Evolutionary conservation across 345 rosid species (phyloP), one percentile per base, ranked within the genome.

Genomic region (Ceriops zippeliana): DNA sequence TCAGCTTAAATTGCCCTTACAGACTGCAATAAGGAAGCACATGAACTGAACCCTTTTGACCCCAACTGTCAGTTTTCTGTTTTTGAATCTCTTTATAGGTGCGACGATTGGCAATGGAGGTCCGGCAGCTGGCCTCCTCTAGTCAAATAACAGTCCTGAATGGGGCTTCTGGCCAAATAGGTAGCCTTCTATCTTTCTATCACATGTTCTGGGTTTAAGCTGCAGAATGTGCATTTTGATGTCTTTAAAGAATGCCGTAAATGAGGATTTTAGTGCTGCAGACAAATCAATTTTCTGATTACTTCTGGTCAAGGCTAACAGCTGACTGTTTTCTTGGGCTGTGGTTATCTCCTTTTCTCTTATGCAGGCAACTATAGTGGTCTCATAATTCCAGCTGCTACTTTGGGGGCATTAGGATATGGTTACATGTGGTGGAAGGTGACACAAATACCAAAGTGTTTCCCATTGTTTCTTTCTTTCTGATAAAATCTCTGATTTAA

Each of bases 341-440:
- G 7, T 52, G 21, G 35, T 66, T 66, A 20, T 32, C 21, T 26
- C 19, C 38, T 32, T 11, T 31, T 51, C 35, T 19, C 51, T 66
- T 63, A 49, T 53, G 47, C 84, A 92, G 99, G 88, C 78, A 89
- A 83, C 72, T 70, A 74, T 37, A 82, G 80, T 19, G 75, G 85
- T 24, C 80, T 87, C 37, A 69, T 96, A 68, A 66, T 87, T 58
- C 98, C 97, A 34, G 97, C 88, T 66, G 96, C 96, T 31, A 75
- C 96, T 21, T 19, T 87, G 74, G 98, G 99, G 68, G 96, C 89
- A 26, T 62, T 96, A 82, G 97, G 99, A 56, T 96, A 96, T 83
- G 98, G 96, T 68, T 96, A 96, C 72, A 90, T 92, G 98, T 92
- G 99, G 97, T 96, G 89, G 92, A 96, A 96, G 97, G 98, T 95